Percentiles rank a stretch among this genome's conserved stretches.
These are phyloP conservation scores for Schwanniomyces vanrijiae DNA, from an alignment of 805 yeast genomes.

Conservation along the genomic window DNA sequence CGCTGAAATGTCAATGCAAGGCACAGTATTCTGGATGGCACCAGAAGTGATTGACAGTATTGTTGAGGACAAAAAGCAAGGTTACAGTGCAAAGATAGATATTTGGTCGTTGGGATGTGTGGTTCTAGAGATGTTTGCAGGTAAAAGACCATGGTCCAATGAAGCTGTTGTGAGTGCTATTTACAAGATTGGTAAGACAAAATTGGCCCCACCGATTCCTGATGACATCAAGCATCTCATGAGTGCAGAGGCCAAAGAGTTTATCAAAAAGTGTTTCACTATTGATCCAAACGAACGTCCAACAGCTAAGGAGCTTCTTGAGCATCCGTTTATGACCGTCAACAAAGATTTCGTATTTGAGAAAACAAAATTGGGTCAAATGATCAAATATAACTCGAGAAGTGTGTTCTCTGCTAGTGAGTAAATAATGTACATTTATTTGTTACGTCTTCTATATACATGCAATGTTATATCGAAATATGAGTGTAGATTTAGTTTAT, in stretches of 20 bases:
- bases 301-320: conserved; percentile 67
- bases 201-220: conserved; percentile 93
- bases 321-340: conserved; percentile 51
- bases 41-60: conserved; percentile 94
- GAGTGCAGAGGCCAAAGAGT: conserved; percentile 63
- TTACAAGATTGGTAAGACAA: conserved; percentile 81
- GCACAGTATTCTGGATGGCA: conserved; percentile 99
- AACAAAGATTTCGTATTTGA: conserved; percentile 48
- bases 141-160: conserved; percentile 96
- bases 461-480: not conserved
- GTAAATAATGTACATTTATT: conserved; percentile 1
- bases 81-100: conserved; percentile 96
- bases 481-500: conserved; percentile 27
- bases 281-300: conserved; percentile 83
- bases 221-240: conserved; percentile 74
- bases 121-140: conserved; percentile 96
- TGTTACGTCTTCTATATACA: conserved; percentile 6
- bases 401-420: conserved; percentile 6
- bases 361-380: conserved; percentile 53
- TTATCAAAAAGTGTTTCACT: conserved; percentile 72
- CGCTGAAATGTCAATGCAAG: conserved; percentile 97
- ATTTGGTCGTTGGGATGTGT: conserved; percentile 99
- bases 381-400: conserved; percentile 41
- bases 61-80: conserved; percentile 71
- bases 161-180: conserved; percentile 94